These are phyloP conservation scores for Stagonosporopsis rhizophila DNA, from an alignment of 2,329 filamentous ascomycete genomes.

Conservation along the genomic window DNA sequence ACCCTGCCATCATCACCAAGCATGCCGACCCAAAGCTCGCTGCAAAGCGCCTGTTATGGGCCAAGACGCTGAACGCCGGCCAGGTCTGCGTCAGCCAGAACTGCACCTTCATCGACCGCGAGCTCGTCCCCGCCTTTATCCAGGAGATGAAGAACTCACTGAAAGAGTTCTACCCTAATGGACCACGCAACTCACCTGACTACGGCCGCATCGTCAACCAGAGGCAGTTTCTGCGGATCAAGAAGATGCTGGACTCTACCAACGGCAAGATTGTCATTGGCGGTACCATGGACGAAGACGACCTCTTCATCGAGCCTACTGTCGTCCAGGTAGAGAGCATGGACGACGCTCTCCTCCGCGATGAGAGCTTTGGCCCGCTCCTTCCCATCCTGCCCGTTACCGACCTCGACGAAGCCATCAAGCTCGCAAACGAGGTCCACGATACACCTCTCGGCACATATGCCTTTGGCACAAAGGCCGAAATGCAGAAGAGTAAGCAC, in stretches of 20 bases:
- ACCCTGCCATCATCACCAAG: slow-evolving; percentile 90
- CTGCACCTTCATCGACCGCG: slow-evolving; percentile 83
- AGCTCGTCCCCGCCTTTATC: slow-evolving; percentile 74
- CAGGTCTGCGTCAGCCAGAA: slow-evolving; percentile 95
- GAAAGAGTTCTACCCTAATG: slow-evolving; percentile 82
- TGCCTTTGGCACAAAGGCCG: slow-evolving; percentile 81
- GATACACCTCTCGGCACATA: slow-evolving; percentile 84
- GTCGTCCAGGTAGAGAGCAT: slow-evolving; percentile 81
- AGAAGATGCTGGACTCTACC: slow-evolving; percentile 86
- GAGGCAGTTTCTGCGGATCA: slow-evolving; percentile 79
- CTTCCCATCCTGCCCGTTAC: slow-evolving; percentile 82
- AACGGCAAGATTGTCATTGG: slow-evolving; percentile 87
- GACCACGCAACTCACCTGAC: slow-evolving; percentile 78
- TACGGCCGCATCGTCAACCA: slow-evolving; percentile 82
- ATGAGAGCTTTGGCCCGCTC: slow-evolving; percentile 94
- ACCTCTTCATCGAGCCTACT: slow-evolving; percentile 89
- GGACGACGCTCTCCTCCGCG: slow-evolving; percentile 77
- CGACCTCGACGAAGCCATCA: slow-evolving; percentile 84
- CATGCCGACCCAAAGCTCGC: slow-evolving; percentile 81
- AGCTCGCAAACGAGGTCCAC: slow-evolving; percentile 79
- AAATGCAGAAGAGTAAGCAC: slow-evolving; percentile 73
- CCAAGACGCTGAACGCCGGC: slow-evolving; percentile 84
- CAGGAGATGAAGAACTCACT: slow-evolving; percentile 74
- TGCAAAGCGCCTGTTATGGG: slow-evolving; percentile 85
- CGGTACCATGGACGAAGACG: slow-evolving; percentile 78